Percentiles rank a stretch among this genome's conserved stretches.
Evolutionary conservation across 1,284 basidiomycete species (phyloP).

Genomic region (Pseudozyma flocculosa): DNA sequence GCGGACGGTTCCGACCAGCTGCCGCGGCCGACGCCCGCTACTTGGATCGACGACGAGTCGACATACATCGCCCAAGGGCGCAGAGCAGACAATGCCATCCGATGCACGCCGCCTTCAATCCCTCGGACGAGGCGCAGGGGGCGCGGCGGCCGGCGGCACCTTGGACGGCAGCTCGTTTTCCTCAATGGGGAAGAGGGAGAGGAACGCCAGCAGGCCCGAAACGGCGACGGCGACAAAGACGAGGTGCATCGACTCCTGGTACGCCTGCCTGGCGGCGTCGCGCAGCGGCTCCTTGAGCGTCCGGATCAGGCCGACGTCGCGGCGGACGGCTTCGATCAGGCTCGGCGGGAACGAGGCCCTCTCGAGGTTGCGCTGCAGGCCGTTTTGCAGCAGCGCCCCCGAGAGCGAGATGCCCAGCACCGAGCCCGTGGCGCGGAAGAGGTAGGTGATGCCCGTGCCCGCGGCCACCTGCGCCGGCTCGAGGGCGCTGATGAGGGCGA

Average conservation of each 20-base stretch:
- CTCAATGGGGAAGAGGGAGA: conserved; percentile 55
- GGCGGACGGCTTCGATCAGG: conserved; percentile 53
- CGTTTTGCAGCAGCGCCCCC: conserved; percentile 58
- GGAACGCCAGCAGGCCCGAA: conserved; percentile 52
- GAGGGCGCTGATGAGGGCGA: conserved; percentile 58
- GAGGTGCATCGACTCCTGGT: conserved; percentile 56
- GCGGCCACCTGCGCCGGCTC: conserved; percentile 58
- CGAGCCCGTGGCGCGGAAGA: conserved; percentile 59
- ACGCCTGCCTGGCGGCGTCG: conserved; percentile 54
- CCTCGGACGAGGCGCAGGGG: too few species aligned
- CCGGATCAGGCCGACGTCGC: conserved; percentile 55
- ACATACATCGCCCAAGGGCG: too few species aligned
- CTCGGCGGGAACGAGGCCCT: conserved; percentile 45
- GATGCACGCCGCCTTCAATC: too few species aligned
- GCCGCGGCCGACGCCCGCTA: too few species aligned
- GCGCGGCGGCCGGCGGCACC: conserved; percentile 28
- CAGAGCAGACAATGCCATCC: too few species aligned
- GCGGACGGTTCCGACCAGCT: too few species aligned
- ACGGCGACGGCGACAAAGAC: conserved; percentile 57
- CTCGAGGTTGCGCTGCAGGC: conserved; percentile 50
- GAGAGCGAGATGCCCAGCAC: conserved; percentile 59
- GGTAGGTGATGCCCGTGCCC: conserved; percentile 57
- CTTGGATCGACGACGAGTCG: too few species aligned
- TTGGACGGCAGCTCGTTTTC: conserved; percentile 56
- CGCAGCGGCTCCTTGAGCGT: conserved; percentile 36